Conservation (phyloP, 805 yeast genomes). For the Candida nonsorbophila region DNA sequence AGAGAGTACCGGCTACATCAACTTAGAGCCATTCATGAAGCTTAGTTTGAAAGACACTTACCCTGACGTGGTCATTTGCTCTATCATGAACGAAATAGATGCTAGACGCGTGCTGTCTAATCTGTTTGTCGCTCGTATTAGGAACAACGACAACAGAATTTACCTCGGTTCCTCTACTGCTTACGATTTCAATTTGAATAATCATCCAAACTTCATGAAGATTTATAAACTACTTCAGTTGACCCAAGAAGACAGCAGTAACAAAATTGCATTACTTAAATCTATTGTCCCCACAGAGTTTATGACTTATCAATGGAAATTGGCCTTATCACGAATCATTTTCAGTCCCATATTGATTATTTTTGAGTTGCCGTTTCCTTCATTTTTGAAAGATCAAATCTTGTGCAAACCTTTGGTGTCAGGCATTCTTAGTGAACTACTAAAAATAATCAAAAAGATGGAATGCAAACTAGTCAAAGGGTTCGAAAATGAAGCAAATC, state of each 20-base stretch:
- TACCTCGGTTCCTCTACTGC: slow-evolving; percentile 29
- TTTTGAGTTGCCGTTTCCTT: slow-evolving; percentile 67
- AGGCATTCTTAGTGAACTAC: slow-evolving; percentile 72
- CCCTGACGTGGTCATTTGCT: slow-evolving; percentile 33
- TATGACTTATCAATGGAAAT: slow-evolving; percentile 76
- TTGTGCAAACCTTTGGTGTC: slow-evolving; percentile 80
- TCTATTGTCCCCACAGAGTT: slow-evolving; percentile 52
- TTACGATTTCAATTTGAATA: slow-evolving; percentile 7
- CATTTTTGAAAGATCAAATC: slow-evolving; percentile 55
- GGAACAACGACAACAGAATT: slow-evolving; percentile 39
- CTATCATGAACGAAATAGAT: slow-evolving; percentile 62
- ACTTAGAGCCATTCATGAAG: slow-evolving; percentile 63
- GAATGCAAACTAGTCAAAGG: slow-evolving; percentile 68
- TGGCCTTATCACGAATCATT: slow-evolving; percentile 73
- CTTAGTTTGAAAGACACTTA: slow-evolving; percentile 31
- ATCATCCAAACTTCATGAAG: slow-evolving; percentile 9
- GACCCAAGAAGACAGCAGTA: slow-evolving; percentile 26
- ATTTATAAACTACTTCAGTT: slow-evolving; percentile 27
- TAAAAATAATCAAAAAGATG: slow-evolving; percentile 71
- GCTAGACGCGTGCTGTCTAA: slow-evolving; percentile 30
- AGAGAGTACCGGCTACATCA: slow-evolving; percentile 69
- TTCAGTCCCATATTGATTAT: slow-evolving; percentile 72
- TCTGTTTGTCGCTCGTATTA: slow-evolving; percentile 26
- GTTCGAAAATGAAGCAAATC: slow-evolving; percentile 58
- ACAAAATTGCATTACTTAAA: slow-evolving; percentile 43